Base-by-base conservation (phyloP, 2,329 filamentous ascomycete genomes). In the Hymenoscyphus fraxineus region DNA sequence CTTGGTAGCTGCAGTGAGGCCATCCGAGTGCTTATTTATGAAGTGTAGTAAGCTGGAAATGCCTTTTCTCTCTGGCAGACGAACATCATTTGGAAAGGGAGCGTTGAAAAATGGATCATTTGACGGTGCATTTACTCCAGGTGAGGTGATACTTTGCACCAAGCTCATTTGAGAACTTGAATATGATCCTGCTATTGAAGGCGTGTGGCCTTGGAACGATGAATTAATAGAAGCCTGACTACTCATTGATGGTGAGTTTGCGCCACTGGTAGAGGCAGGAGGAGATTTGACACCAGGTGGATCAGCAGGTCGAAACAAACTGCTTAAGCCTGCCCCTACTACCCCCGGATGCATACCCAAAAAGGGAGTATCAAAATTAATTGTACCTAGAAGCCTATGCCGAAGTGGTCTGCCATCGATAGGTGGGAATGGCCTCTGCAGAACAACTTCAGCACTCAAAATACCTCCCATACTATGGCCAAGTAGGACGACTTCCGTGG, bases 401-500 rank as follows among this genome's bases (percentile, higher is more conserved):
- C 86, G 87, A 69, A 90, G 86, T 12, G 79, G 79, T 64, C 66
- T 65, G 35, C 69, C 68, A 27, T 61, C 65, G 15, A 67, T 64
- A 41, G 67, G 68, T 54, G 67, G 62, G 19, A 38, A 39, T 19
- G 72, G 67, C 56, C 63, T 68, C 75, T 90, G 83, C 56, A 96
- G 79, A 2, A 86, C 87, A 32, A 96, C 85, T 71, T 97, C 93
- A 1, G 91, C 91, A 32, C 90, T 86, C 32, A 97, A 77, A 31
- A 97, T 81, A 1, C 93, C 93, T 16, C 93, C 93, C 87, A 97
- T 94, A 54, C 91, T 96, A 76, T 97, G 93, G 0, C 93, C 93
- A 2, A 96, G 80, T 2, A 97, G 81, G 22, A 97, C 82, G 2
- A 96, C 82, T 78, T 97, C 93, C 0, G 92, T 93, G 22, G 81